A percentile compares a stretch with the other conserved stretches of the same genome.
Evolutionary conservation across 2,329 filamentous ascomycete species (phyloP).

Genomic region (Bipolaris victoriae): DNA sequence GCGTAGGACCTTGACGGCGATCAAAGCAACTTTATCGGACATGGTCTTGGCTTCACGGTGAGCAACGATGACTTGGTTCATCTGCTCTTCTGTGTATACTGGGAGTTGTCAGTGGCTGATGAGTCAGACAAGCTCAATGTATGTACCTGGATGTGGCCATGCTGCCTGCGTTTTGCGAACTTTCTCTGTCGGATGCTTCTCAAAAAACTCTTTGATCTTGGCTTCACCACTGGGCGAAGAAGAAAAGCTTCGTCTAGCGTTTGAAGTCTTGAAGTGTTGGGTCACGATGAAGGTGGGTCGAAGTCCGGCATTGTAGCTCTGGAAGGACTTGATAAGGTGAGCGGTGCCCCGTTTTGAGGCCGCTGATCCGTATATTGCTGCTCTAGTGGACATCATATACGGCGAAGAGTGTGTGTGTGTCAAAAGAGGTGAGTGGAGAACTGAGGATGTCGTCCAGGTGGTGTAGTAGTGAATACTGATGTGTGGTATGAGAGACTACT

Average conservation of each 20-base stretch:
- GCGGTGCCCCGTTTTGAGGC: constrained; percentile 47
- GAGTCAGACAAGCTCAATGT: background rate
- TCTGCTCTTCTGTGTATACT: constrained; percentile 78
- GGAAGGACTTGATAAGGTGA: constrained; percentile 47
- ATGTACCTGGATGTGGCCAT: constrained; percentile 44
- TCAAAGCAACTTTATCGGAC: constrained; percentile 80
- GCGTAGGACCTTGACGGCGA: constrained; percentile 75
- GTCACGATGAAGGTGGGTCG: constrained; percentile 44
- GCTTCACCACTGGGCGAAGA: constrained; percentile 42
- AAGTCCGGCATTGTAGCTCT: constrained; percentile 38
- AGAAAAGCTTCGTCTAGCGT: constrained; percentile 50
- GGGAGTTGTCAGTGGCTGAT: constrained; percentile 15
- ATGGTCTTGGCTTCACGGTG: constrained; percentile 75
- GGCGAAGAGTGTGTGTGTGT: constrained; percentile 14
- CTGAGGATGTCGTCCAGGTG: constrained; percentile 3
- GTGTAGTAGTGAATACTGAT: constrained; percentile 17
- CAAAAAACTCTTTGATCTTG: constrained; percentile 56
- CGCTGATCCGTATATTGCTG: constrained; percentile 32
- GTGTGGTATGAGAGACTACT: constrained; percentile 26
- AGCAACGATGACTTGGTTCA: constrained; percentile 73
- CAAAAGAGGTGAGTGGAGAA: constrained; percentile 6
- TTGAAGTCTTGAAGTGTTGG: constrained; percentile 30
- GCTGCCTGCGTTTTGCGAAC: constrained; percentile 55
- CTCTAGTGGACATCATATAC: constrained; percentile 40
- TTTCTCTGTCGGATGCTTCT: constrained; percentile 51